Base-by-base conservation (phyloP, 805 yeast genomes). In the Kodamaea neixiangensis region DNA sequence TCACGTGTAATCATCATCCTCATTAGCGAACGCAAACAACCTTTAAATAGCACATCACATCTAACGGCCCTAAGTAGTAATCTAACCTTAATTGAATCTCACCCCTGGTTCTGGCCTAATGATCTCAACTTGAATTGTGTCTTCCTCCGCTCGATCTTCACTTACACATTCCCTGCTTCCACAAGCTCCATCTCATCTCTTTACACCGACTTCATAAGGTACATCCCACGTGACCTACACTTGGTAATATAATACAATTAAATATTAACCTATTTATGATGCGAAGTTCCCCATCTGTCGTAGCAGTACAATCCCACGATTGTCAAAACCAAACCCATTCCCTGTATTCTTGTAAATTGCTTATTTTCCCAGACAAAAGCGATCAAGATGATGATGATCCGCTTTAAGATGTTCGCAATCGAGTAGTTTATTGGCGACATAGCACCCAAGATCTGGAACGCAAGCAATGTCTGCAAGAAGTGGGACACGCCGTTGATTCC, bases 381-480 rank as follows among this genome's bases (percentile, higher is more conserved):
- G 55, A 82, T 80, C 18, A 81, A 66, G 49, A 87, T 87, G 44
- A 87, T 85, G 22, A 85, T 81, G 50, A 87, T 87, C 60, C 93
- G 72, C 60, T 87, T 87, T 67, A 86, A 65, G 46, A 87, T 87
- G 64, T 85, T 87, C 25, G 92, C 94, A 61, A 87, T 85, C 38
- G 90, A 84, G 65, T 87, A 87, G 62, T 85, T 86, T 44, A 87
- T 86, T 3, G 94, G 87, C n/a, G 86, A 77, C 19, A 87, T 76
- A 58, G 79, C 63, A 1, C 93, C 93, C 56, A 87, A 76, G 43
- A 87, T 77, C 64, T 86, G 91, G 66, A 87, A 87, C 20, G 93
- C 93, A 44, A 87, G 66, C 63, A 87, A 75, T 2, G 89, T 81
- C 67, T 87, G 94, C 48, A 81, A 59, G 61, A 87, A 87, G 69